Conservation (phyloP, 345 rosid species). For the Gossypium mustelinum region DNA sequence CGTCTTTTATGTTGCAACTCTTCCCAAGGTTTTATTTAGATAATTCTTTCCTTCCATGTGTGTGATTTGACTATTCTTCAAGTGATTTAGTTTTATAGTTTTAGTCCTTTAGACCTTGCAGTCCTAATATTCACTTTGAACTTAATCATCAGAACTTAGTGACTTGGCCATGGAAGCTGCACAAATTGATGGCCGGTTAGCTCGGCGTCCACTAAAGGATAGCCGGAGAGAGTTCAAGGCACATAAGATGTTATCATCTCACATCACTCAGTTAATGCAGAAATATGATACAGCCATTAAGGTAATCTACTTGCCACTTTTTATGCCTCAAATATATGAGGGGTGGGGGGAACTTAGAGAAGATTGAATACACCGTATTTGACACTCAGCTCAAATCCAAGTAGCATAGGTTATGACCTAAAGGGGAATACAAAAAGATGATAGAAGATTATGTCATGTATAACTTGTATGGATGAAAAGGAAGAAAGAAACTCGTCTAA, state of each 20-base stretch:
- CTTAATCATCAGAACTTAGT: conserved; percentile 43
- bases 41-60: conserved; percentile 8
- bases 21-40: conserved; percentile 42
- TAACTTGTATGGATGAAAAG: neutral
- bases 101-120: too few species aligned
- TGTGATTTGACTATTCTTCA: conserved; percentile 9
- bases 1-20: conserved; percentile 59
- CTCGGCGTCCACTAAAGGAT: conserved; percentile 53
- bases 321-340: neutral
- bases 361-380: neutral
- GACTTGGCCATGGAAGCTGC: conserved; percentile 66
- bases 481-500: neutral
- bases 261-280: conserved; percentile 36
- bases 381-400: neutral
- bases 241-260: conserved; percentile 51
- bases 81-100: neutral
- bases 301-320: conserved; percentile 35
- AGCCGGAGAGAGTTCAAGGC: conserved; percentile 52
- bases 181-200: conserved; percentile 73
- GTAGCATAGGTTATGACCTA: neutral
- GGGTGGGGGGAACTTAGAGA: neutral
- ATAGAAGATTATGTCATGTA: neutral
- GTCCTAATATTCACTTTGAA: neutral
- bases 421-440: neutral
- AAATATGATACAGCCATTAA: conserved; percentile 38